Evolutionary conservation across 2,329 filamentous ascomycete genomes (phyloP).

Genomic region (Magnaporthales sp.): DNA sequence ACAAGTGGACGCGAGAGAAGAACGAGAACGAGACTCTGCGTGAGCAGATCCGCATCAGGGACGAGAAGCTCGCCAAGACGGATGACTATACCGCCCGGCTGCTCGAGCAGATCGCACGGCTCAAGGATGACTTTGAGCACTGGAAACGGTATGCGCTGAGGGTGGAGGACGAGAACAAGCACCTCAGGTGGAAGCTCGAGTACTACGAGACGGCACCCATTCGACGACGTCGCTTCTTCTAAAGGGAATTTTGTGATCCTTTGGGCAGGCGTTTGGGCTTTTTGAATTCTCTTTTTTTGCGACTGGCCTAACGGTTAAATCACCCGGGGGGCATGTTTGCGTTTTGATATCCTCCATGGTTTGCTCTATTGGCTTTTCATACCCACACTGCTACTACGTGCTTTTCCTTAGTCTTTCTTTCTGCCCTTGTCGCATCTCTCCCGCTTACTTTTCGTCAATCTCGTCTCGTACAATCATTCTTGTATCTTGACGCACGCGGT

Average conservation of each 20-base stretch:
- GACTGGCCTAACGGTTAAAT: background rate
- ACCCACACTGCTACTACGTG: background rate
- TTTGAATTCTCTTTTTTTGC: background rate
- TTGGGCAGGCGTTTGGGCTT: background rate
- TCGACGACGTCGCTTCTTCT: background rate
- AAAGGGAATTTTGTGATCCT: background rate
- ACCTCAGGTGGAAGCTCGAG: slow-evolving; percentile 1
- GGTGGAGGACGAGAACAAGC: background rate
- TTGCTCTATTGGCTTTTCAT: background rate
- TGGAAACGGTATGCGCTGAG: background rate
- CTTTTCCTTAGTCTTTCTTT: background rate
- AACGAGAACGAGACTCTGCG: slow-evolving; percentile 3
- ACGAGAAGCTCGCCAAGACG: background rate
- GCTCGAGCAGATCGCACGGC: background rate
- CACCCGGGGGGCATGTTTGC: background rate
- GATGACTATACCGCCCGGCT: background rate
- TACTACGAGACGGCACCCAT: slow-evolving; percentile 3
- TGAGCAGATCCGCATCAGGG: background rate
- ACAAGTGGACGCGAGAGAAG: background rate
- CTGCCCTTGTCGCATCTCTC: background rate
- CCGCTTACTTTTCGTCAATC: background rate
- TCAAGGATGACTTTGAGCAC: background rate
- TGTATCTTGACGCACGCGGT: background rate
- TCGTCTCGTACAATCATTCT: background rate
- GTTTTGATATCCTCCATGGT: background rate